Conservation (phyloP, 164 flowering plant genomes). For the Litsea cubeba region DNA sequence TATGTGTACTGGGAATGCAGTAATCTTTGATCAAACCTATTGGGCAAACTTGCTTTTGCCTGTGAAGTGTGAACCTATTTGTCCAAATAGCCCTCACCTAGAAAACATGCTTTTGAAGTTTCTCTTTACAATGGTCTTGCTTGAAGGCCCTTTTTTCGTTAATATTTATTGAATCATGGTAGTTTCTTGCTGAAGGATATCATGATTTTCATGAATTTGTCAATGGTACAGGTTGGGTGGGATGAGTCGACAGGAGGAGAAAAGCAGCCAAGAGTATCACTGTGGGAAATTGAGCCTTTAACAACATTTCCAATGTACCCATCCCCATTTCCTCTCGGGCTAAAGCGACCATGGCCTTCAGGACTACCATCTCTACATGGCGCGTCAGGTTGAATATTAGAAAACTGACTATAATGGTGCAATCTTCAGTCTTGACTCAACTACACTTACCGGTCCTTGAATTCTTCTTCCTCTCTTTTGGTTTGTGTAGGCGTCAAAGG, state of each 20-base stretch:
- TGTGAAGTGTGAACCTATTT: neutral
- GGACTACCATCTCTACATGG: slow-evolving; percentile 77
- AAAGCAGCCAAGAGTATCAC: slow-evolving; percentile 92
- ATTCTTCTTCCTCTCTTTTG: neutral
- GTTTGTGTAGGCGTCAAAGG: slow-evolving; percentile 49
- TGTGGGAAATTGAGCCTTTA: slow-evolving; percentile 96
- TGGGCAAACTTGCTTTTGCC: neutral
- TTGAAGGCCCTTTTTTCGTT: too few relatives aligned
- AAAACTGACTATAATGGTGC: too few relatives aligned
- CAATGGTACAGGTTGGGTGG: slow-evolving; percentile 85
- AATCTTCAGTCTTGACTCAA: neutral
- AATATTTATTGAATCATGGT: too few relatives aligned
- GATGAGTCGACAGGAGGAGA: slow-evolving; percentile 99
- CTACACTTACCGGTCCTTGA: neutral
- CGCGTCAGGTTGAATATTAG: slow-evolving; percentile 8
- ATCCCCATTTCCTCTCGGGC: slow-evolving; percentile 79
- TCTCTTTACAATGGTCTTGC: too few relatives aligned
- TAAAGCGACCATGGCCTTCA: slow-evolving; percentile 93
- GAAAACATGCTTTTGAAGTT: too few relatives aligned
- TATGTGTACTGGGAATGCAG: slow-evolving; percentile 9
- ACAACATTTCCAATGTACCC: slow-evolving; percentile 98
- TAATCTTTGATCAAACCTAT: neutral
- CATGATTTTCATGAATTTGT: neutral
- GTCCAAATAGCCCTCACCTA: too few relatives aligned
- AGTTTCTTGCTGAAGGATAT: neutral